Percentiles rank a stretch among this genome's conserved stretches.
Evolutionary conservation across 1,284 basidiomycete genomes (phyloP).

Genomic region (Malassezia slooffiae): DNA sequence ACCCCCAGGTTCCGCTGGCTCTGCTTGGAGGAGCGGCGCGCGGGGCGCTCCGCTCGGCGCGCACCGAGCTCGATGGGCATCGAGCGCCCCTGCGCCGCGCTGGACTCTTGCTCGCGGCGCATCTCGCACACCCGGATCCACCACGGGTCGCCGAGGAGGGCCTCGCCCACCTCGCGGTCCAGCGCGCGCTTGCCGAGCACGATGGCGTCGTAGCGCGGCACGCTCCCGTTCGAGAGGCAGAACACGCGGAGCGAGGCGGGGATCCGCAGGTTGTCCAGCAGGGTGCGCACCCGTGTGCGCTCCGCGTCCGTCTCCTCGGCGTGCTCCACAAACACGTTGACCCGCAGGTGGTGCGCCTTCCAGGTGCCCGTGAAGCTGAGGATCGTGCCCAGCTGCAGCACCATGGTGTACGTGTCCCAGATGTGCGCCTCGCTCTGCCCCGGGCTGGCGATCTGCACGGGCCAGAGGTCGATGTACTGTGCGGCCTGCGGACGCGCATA

Average conservation of each 20-base stretch:
- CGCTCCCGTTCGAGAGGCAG: slow-evolving; percentile 27
- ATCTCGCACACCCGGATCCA: slow-evolving; percentile 39
- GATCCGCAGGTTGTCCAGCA: slow-evolving; percentile 44
- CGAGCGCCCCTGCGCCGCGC: slow-evolving; percentile 24
- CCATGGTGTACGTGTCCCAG: slow-evolving; percentile 47
- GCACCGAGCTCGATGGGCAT: slow-evolving; percentile 15
- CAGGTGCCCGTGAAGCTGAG: slow-evolving; percentile 42
- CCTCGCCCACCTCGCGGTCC: slow-evolving; percentile 20
- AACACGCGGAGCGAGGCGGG: slow-evolving; percentile 43
- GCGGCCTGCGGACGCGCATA: slow-evolving; percentile 8
- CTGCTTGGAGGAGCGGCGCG: too few species aligned
- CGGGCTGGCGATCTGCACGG: slow-evolving; percentile 39
- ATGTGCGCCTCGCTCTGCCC: slow-evolving; percentile 24
- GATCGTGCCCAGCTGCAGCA: slow-evolving; percentile 44
- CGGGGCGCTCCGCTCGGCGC: not conserved
- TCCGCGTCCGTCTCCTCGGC: slow-evolving; percentile 34
- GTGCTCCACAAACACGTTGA: slow-evolving; percentile 45
- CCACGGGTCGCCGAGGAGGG: slow-evolving; percentile 39
- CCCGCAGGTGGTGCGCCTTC: slow-evolving; percentile 41
- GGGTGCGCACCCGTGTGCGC: slow-evolving; percentile 29
- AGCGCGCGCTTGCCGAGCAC: slow-evolving; percentile 30
- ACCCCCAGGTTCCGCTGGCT: slow-evolving; percentile 34
- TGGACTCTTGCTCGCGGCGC: slow-evolving; percentile 30
- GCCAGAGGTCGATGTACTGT: slow-evolving; percentile 44
- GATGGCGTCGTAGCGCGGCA: slow-evolving; percentile 38